Base-by-base conservation (phyloP, 1,284 basidiomycete species). In the Coniferiporia weirii region DNA sequence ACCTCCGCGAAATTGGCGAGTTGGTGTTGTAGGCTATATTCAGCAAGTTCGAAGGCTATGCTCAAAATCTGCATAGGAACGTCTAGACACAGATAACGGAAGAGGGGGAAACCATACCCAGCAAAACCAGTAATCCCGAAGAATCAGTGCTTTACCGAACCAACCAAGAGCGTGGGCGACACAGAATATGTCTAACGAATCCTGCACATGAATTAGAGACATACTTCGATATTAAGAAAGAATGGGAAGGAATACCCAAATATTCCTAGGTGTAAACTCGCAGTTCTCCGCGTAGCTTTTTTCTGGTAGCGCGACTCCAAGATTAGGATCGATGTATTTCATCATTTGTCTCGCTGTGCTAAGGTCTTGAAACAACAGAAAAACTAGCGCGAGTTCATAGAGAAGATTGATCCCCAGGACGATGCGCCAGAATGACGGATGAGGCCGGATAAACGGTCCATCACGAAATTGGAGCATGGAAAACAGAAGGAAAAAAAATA, bases 71-170 rank as follows among this genome's bases (percentile, higher is more conserved):
- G 69, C 40, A 55, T 34, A 59, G 8, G 35, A 40, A 38, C 55
- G 44, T 52, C 51, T n/a, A 46, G 45, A 6, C 38, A 56, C 47
- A 49, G 64, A 52, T 48, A 17, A 53, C 53, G 56, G 51, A 50
- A 57, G 43, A 46, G 52, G n/a, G 22, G 20, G 32, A 51, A 12
- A 62, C 69, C 73, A 59, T 67, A 90, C 89, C 89, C 89, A 91
- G 67, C 91, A 92, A 67, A 92, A 92, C 90, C 90, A 93, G 67
- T 93, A 93, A 67, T 93, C 90, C 34, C 91, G 81, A 65, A 93
- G 71, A 64, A 93, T 85, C 76, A 93, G 79, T 1, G 90, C 91
- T 70, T 93, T 93, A 47, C 89, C 89, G 69, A 91, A 93, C 90
- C 91, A 93, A 3, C 90, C 90, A 38, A 93, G 69, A 20, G 89